Evolutionary conservation across 1,284 basidiomycete species (phyloP).

Genomic region (Leucoagaricus sp.): DNA sequence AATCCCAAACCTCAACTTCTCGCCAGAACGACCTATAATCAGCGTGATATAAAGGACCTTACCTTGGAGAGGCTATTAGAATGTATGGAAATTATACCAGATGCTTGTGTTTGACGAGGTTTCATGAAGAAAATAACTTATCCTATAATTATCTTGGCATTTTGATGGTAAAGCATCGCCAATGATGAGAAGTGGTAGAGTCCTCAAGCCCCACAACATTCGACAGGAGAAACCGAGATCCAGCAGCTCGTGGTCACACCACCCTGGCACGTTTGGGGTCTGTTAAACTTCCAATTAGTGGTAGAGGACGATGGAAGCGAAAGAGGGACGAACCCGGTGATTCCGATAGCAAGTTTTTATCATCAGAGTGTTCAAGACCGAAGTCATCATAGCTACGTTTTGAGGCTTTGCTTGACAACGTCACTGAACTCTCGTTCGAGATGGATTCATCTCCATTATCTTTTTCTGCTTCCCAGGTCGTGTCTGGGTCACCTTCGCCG

Average conservation of each 20-base stretch:
- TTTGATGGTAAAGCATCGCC: neutral
- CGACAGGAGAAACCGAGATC: neutral
- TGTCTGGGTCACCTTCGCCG: slow-evolving; percentile 41
- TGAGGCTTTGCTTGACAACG: slow-evolving; percentile 28
- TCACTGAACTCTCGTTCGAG: slow-evolving; percentile 34
- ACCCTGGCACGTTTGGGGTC: slow-evolving; percentile 3
- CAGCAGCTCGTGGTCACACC: neutral
- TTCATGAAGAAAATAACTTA: slow-evolving; percentile 15
- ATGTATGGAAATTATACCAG: neutral
- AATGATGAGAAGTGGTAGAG: neutral
- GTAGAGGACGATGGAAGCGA: too few species aligned
- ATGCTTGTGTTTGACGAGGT: neutral
- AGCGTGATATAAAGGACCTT: slow-evolving; percentile 7
- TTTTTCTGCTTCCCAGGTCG: slow-evolving; percentile 32
- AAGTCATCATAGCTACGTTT: slow-evolving; percentile 28
- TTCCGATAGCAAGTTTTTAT: slow-evolving; percentile 1
- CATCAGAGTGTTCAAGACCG: slow-evolving; percentile 21
- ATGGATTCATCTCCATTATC: slow-evolving; percentile 23
- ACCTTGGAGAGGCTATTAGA: slow-evolving; percentile 5
- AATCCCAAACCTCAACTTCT: too few species aligned
- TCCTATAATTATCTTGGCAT: slow-evolving; percentile 14
- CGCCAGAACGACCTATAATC: too few species aligned
- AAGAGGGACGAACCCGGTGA: slow-evolving; percentile 14
- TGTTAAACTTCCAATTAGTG: neutral
- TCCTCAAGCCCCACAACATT: neutral